Base-by-base conservation (phyloP, 768 basidiomycete genomes). In the Rhodocollybia butyracea region DNA sequence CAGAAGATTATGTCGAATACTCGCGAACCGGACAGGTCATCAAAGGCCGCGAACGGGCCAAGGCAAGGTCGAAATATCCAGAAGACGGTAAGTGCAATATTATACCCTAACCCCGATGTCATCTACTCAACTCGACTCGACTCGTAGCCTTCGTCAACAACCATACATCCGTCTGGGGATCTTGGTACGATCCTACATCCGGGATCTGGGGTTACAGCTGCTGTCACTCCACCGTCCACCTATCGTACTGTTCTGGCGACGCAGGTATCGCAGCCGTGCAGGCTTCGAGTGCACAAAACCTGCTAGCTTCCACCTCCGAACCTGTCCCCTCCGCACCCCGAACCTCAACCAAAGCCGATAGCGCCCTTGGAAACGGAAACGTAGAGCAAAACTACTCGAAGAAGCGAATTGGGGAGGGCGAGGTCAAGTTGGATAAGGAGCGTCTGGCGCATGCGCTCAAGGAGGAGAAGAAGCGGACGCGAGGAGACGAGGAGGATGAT, bases 1-100 rank as follows among this genome's bases (percentile, higher is more conserved):
- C 94, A 34, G 97, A 98, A 69, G 83, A 95, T 59, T 99, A 99
- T 59, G 91, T 98, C 42, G 97, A 99, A 73, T 99, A 98, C 70
- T 95, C 94, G 54, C 78, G 94, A 59, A 82, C 91, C 22, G 97
- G 97, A 19, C 85, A 90, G 65, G 81, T 98, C 53, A 79, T 98
- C 61, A 95, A 91, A 72, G 97, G 97, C 29, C 83, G 84, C 58
- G 97, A 98, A 74, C 80, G 85, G 50, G 93, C 85, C 1, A 94
- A 94, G 67, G 84, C 84, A 39, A 80, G 79, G 64, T 94, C 93
- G 29, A 99, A 98, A 70, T 99, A 99, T 70, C 86, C 90, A 4
- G 97, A 99, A 73, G 94, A 98, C 80, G 88, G 94, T 94, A 67
- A 59, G 87, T 78, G 3, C 26, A 13, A 42, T 56, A 57, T 24